Percentiles rank a stretch among this genome's conserved stretches.
These are phyloP conservation scores for Kwoniella europaea DNA, from an alignment of 768 basidiomycete species.

Conservation along the genomic window DNA sequence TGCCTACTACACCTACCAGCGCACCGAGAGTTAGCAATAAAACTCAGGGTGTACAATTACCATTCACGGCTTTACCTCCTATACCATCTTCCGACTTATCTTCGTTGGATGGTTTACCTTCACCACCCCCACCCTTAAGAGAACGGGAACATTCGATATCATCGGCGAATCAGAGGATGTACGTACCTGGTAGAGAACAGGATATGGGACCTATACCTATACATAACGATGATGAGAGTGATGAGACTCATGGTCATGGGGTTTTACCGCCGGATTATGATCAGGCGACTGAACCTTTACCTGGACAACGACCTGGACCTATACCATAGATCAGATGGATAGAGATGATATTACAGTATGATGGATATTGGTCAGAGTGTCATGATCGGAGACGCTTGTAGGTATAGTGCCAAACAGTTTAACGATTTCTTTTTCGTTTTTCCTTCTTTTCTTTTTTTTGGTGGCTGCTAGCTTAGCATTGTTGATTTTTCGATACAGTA, in stretches of 20 bases:
- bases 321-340: too few species aligned
- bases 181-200: constrained; percentile 24
- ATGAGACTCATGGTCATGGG: not conserved
- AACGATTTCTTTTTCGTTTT: too few species aligned
- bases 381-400: too few species aligned
- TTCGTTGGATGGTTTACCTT: not conserved
- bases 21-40: not conserved
- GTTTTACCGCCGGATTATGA: constrained; percentile 29
- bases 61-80: constrained; percentile 14
- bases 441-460: too few species aligned
- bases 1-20: not conserved
- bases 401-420: too few species aligned
- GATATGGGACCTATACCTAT: constrained; percentile 27
- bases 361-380: too few species aligned
- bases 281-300: constrained; percentile 33
- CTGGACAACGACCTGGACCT: constrained; percentile 14
- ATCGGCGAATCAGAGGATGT: constrained; percentile 15
- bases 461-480: too few species aligned
- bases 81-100: constrained; percentile 5
- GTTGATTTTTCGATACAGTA: too few species aligned
- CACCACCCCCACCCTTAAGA: not conserved
- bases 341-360: too few species aligned
- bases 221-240: constrained; percentile 7
- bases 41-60: constrained; percentile 4
- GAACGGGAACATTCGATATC: not conserved